Evolutionary conservation across 208 protist species (phyloP), one percentile per base, ranked within the genome.

Genomic region (Trypanosomatidae sp.): DNA sequence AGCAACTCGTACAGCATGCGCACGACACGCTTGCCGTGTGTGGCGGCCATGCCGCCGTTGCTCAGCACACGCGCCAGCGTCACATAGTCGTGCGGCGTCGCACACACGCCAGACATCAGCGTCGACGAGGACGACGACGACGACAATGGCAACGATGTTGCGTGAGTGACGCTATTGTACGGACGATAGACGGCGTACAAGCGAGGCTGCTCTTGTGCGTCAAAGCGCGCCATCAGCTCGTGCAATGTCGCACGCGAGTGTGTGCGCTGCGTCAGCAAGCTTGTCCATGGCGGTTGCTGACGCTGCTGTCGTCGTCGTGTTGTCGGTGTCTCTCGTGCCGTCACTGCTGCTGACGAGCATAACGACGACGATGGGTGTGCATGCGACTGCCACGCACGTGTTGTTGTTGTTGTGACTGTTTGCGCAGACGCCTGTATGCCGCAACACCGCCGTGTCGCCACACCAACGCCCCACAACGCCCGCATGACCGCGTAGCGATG

Each of bases 131-230:
- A 43, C 32, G 56, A 39, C 11, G 53, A 38, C 19, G 28, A 49
- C 11, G 39, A 22, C 3, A 41, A 20, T 30, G 18, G 11, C 18
- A 6, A 19, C 6, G 47, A 16, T 27, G 33, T n/a, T n/a, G n/a
- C n/a, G n/a, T n/a, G n/a, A n/a, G n/a, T n/a, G n/a, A n/a, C n/a
- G n/a, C n/a, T n/a, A n/a, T n/a, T n/a, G n/a, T n/a, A 68, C 6
- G 71, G 66, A 7, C 58, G 55, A 43, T 80, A 67, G 16, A 80
- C 65, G 21, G 66, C 56, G 43, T 80, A 80, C 21, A 65, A 23
- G 26, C 32, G 49, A 8, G 57, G 41, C 2, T 56, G 26, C 43
- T 83, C 68, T 4, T 23, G 16, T 6, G 26, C 15, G 32, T 77
- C 38, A 45, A 61, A 83, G 15, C 48, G 27, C 18, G 30, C 43